These are phyloP conservation scores for Rutidosis leptorrhynchoides DNA, from an alignment of 129 eudicot genomes.

Conservation along the genomic window DNA sequence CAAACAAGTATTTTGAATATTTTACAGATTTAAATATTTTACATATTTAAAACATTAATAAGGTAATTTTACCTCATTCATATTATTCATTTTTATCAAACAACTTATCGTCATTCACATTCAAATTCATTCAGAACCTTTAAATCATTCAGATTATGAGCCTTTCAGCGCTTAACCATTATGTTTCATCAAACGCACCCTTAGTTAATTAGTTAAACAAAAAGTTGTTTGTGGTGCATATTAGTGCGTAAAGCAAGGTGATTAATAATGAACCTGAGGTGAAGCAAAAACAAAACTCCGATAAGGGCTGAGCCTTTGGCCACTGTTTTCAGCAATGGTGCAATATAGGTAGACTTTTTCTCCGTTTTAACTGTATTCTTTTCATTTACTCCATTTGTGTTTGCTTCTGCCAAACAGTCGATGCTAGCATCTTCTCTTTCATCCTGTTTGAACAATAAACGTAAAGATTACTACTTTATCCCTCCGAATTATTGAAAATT, in stretches of 20 bases:
- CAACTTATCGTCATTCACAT: too few relatives aligned
- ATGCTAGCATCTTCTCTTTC: conserved; percentile 2
- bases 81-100: too few relatives aligned
- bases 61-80: too few relatives aligned
- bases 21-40: too few relatives aligned
- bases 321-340: conserved; percentile 47
- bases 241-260: neutral
- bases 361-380: conserved; percentile 10
- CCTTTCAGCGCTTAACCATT: too few relatives aligned
- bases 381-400: conserved; percentile 19
- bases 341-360: conserved; percentile 24
- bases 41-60: too few relatives aligned
- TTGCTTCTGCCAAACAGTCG: conserved; percentile 19
- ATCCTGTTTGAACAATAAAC: conserved; percentile 23
- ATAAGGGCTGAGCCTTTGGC: conserved; percentile 69
- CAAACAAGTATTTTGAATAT: too few relatives aligned
- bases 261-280: conserved; percentile 49
- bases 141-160: too few relatives aligned
- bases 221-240: neutral
- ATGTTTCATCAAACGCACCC: too few relatives aligned
- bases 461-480: conserved; percentile 1
- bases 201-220: neutral
- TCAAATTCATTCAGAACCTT: too few relatives aligned
- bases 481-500: neutral
- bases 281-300: conserved; percentile 56